Conservation (phyloP, 1,284 basidiomycete genomes). For the Pseudozyma thailandica region DNA sequence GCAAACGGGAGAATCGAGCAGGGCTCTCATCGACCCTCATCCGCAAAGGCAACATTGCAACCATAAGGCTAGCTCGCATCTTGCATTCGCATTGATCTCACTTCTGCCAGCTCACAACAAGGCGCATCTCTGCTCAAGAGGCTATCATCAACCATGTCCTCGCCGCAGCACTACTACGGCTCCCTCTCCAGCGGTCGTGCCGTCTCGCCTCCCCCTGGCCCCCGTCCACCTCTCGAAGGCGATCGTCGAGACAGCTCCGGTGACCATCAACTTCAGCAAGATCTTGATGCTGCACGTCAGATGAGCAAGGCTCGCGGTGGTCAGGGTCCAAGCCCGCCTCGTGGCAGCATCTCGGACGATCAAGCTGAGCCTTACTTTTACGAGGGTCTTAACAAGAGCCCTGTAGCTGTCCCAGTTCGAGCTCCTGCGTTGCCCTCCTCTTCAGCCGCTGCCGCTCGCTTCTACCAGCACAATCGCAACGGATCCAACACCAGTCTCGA, state of each 20-base stretch:
- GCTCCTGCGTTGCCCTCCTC: slow-evolving; percentile 32
- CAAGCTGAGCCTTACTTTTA: slow-evolving; percentile 46
- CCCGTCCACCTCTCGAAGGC: slow-evolving; percentile 13
- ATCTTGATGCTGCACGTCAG: slow-evolving; percentile 65
- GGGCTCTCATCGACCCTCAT: too few relatives aligned
- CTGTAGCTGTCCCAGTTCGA: slow-evolving; percentile 32
- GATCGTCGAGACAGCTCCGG: slow-evolving; percentile 19
- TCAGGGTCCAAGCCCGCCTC: slow-evolving; percentile 34
- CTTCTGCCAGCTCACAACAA: background rate
- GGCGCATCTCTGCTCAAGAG: background rate
- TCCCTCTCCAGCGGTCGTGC: slow-evolving; percentile 41
- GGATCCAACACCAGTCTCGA: slow-evolving; percentile 64
- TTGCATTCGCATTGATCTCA: too few relatives aligned
- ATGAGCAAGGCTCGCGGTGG: slow-evolving; percentile 59
- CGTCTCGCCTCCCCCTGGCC: slow-evolving; percentile 25
- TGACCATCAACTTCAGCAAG: slow-evolving; percentile 61
- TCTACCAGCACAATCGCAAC: slow-evolving; percentile 62
- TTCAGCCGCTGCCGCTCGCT: slow-evolving; percentile 48
- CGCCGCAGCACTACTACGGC: slow-evolving; percentile 40
- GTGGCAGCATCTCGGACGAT: slow-evolving; percentile 40
- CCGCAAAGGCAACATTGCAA: too few relatives aligned
- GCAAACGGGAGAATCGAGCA: too few relatives aligned
- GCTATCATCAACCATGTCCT: slow-evolving; percentile 31
- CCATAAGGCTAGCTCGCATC: too few relatives aligned
- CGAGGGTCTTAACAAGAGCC: slow-evolving; percentile 34